phyloP scores from a whole-genome alignment of 306 rosid genomes.

The Rosa persica region DNA sequence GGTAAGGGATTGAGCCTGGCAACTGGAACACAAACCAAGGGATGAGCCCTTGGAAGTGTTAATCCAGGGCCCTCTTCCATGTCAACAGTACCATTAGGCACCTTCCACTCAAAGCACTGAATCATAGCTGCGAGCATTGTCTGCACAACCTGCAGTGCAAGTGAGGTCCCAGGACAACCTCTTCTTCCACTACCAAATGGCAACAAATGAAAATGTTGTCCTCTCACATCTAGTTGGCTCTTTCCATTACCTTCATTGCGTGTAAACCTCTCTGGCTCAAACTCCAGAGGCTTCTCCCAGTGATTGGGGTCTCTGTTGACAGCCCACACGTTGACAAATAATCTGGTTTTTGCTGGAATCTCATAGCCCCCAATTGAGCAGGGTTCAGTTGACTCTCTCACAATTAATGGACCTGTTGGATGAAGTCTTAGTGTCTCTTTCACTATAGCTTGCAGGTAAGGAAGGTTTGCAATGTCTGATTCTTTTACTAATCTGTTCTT shows the following conservation, averaged over 20 bases:
- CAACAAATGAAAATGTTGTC: slow-evolving; percentile 47
- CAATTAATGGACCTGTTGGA: slow-evolving; percentile 67
- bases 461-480: slow-evolving; percentile 59
- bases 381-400: slow-evolving; percentile 54
- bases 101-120: slow-evolving; percentile 81
- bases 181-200: slow-evolving; percentile 92
- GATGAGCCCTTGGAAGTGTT: slow-evolving; percentile 62
- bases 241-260: slow-evolving; percentile 28
- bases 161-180: slow-evolving; percentile 73
- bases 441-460: slow-evolving; percentile 72
- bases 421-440: slow-evolving; percentile 87
- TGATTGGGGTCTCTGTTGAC: slow-evolving; percentile 69
- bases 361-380: slow-evolving; percentile 55
- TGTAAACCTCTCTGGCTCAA: slow-evolving; percentile 67
- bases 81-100: slow-evolving; percentile 28
- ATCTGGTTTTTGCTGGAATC: slow-evolving; percentile 60
- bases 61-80: slow-evolving; percentile 67
- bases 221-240: slow-evolving; percentile 44
- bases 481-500: slow-evolving; percentile 54
- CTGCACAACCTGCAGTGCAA: slow-evolving; percentile 70
- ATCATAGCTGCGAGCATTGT: slow-evolving; percentile 59
- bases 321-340: slow-evolving; percentile 77
- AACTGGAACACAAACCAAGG: slow-evolving; percentile 46
- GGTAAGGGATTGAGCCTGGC: slow-evolving; percentile 46
- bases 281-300: slow-evolving; percentile 74